These are phyloP conservation scores for Paramecium primaurelia DNA, from an alignment of 73 alveolate species.

Conservation along the genomic window DNA sequence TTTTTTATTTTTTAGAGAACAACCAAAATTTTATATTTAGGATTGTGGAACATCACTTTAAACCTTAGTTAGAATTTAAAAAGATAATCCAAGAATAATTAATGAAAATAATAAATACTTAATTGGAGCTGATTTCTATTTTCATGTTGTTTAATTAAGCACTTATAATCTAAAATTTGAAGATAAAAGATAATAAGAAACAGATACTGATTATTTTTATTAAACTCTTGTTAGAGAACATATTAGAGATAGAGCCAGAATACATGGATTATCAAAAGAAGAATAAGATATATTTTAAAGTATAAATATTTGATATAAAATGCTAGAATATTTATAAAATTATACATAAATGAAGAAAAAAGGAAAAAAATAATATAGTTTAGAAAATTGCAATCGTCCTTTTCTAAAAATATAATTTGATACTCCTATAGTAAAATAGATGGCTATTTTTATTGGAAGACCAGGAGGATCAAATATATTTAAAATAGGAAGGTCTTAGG, in stretches of 20 bases:
- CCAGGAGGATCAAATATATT: neutral
- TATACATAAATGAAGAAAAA: neutral
- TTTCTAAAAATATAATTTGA: neutral
- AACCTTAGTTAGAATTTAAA: neutral
- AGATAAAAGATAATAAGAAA: neutral
- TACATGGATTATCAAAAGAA: neutral
- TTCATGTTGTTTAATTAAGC: neutral
- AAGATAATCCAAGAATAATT: neutral
- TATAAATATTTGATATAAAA: neutral
- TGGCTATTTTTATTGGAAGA: neutral
- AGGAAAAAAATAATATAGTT: neutral
- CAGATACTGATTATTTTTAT: neutral
- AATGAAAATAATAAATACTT: neutral
- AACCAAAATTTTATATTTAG: neutral
- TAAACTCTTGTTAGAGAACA: slow-evolving; percentile 36
- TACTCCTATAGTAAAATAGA: neutral
- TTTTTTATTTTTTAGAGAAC: neutral
- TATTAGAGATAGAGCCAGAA: neutral
- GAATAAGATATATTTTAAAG: neutral
- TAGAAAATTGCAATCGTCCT: slow-evolving; percentile 5
- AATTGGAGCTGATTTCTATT: slow-evolving; percentile 3
- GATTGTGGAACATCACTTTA: neutral
- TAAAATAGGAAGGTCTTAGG: slow-evolving; percentile 41
- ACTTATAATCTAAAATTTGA: neutral
- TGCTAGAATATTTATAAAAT: neutral